phyloP scores from a whole-genome alignment of 129 eudicot genomes.

The Tagetes erecta region DNA sequence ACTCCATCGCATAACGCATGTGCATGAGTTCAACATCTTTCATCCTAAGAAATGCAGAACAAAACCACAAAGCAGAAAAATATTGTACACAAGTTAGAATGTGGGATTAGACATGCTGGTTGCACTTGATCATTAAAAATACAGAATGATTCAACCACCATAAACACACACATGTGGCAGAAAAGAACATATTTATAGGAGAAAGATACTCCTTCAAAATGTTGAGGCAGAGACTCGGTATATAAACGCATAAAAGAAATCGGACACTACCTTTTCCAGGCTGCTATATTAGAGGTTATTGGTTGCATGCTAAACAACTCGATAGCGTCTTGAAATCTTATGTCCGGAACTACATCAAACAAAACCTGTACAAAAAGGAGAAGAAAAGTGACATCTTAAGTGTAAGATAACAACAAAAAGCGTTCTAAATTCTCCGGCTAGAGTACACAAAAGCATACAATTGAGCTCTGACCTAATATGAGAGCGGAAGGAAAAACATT shows the following conservation, averaged over 20 bases:
- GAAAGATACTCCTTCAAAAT: background rate
- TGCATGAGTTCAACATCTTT: slow-evolving; percentile 96
- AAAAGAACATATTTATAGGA: background rate
- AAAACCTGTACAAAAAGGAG: slow-evolving; percentile 54
- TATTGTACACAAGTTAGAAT: slow-evolving; percentile 6
- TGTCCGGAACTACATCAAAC: slow-evolving; percentile 89
- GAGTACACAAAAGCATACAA: slow-evolving; percentile 18
- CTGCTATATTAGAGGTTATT: slow-evolving; percentile 75
- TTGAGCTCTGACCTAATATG: slow-evolving; percentile 11
- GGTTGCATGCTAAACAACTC: slow-evolving; percentile 97
- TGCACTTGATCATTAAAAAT: background rate
- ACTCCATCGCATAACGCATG: slow-evolving; percentile 96
- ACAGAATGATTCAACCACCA: background rate
- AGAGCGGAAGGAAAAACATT: slow-evolving; percentile 16
- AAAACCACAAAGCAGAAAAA: slow-evolving; percentile 21
- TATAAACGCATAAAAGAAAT: background rate
- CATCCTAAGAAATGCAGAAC: slow-evolving; percentile 52
- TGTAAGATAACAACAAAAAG: slow-evolving; percentile 8
- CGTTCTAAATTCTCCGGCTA: background rate
- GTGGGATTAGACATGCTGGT: slow-evolving; percentile 10
- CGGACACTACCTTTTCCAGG: slow-evolving; percentile 77
- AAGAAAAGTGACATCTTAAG: slow-evolving; percentile 11
- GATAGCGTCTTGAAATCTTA: slow-evolving; percentile 84
- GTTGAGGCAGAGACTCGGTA: slow-evolving; percentile 14
- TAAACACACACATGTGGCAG: background rate